These are phyloP conservation scores for Grosmannia huntii DNA, from an alignment of 2,329 filamentous ascomycete species.

Conservation along the genomic window DNA sequence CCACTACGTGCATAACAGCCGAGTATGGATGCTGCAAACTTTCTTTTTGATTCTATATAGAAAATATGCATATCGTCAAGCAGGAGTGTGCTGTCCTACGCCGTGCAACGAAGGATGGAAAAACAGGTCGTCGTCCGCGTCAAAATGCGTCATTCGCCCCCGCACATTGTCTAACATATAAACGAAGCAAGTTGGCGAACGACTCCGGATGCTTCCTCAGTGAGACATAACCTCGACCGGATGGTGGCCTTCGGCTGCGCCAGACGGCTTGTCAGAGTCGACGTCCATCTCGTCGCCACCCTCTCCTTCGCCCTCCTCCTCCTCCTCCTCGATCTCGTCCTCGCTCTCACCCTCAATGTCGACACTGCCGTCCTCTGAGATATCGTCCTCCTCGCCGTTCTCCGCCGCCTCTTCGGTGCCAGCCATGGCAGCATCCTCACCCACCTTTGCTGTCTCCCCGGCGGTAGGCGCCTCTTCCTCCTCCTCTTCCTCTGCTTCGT, in stretches of 20 bases:
- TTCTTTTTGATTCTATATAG: background rate
- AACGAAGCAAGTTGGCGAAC: background rate
- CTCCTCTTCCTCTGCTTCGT: slow-evolving; percentile 62
- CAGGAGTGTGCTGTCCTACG: background rate
- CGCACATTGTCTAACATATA: background rate
- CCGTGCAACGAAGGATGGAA: background rate
- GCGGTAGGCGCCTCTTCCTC: slow-evolving; percentile 24
- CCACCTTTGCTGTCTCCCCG: slow-evolving; percentile 7
- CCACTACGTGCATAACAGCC: background rate
- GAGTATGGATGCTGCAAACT: background rate
- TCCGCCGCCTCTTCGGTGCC: slow-evolving; percentile 18
- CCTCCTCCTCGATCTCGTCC: slow-evolving; percentile 23
- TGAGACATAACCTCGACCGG: slow-evolving; percentile 18
- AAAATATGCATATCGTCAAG: background rate
- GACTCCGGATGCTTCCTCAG: slow-evolving; percentile 3
- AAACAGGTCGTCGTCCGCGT: background rate
- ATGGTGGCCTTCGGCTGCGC: slow-evolving; percentile 6
- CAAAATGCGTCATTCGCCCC: background rate
- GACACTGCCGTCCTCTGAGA: slow-evolving; percentile 26
- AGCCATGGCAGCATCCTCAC: slow-evolving; percentile 20
- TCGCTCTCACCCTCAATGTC: slow-evolving; percentile 27
- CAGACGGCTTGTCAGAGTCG: slow-evolving; percentile 17
- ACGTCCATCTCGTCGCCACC: slow-evolving; percentile 22
- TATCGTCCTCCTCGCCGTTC: slow-evolving; percentile 21
- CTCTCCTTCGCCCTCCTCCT: slow-evolving; percentile 18